These are phyloP conservation scores for Arctostaphylos glauca DNA, from an alignment of 148 eudicot genomes.

Conservation along the genomic window DNA sequence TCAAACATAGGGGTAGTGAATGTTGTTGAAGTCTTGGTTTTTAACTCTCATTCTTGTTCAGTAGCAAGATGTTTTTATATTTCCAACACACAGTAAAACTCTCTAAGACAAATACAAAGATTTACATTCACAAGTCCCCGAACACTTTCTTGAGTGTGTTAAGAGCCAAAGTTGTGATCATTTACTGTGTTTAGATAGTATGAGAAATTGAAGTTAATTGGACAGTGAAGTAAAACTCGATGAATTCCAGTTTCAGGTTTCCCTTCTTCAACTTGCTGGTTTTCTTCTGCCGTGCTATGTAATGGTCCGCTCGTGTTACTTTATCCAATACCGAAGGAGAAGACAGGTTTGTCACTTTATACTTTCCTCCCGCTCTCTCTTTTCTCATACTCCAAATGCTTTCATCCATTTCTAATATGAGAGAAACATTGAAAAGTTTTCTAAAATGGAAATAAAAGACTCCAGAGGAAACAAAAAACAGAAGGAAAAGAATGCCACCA, in stretches of 20 bases:
- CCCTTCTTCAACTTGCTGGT: slow-evolving; percentile 71
- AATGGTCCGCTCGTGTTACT: slow-evolving; percentile 61
- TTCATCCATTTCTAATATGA: neutral
- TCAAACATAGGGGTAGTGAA: neutral
- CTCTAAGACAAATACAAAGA: neutral
- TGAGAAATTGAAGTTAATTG: neutral
- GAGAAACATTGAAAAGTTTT: neutral
- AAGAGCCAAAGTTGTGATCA: neutral
- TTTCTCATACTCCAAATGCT: neutral
- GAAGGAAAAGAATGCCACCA: neutral
- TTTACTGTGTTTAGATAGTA: neutral
- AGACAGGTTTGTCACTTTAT: slow-evolving; percentile 43
- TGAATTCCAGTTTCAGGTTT: slow-evolving; percentile 60
- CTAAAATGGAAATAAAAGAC: neutral
- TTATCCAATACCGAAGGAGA: slow-evolving; percentile 54
- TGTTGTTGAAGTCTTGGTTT: neutral
- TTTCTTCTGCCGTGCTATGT: slow-evolving; percentile 81
- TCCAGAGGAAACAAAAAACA: neutral
- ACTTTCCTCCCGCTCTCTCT: neutral
- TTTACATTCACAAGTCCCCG: neutral
- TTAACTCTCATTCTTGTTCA: neutral
- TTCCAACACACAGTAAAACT: neutral
- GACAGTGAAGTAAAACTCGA: neutral
- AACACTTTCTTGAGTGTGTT: neutral
- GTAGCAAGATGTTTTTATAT: neutral